Evolutionary conservation across 306 rosid genomes (phyloP).

Genomic region (Malus fusca): DNA sequence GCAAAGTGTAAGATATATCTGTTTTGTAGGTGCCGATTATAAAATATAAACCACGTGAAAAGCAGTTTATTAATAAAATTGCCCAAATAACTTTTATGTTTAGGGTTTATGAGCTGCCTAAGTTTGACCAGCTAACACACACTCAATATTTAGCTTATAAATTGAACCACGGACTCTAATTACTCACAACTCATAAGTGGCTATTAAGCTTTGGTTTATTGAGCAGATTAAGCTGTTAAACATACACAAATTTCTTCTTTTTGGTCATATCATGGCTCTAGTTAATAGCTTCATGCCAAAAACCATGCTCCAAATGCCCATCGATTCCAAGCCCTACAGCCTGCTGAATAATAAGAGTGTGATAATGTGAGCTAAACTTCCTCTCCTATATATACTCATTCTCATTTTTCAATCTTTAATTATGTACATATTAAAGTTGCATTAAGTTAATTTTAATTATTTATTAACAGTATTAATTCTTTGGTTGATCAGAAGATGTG

Average conservation of each 20-base stretch:
- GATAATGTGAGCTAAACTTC: background rate
- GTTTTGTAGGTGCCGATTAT: background rate
- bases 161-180: background rate
- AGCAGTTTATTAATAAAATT: background rate
- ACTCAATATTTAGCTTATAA: background rate
- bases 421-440: background rate
- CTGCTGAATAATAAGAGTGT: background rate
- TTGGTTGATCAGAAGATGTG: slow-evolving; percentile 1
- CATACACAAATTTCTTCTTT: background rate
- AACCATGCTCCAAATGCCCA: background rate
- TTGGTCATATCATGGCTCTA: background rate
- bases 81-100: background rate
- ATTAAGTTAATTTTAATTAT: background rate
- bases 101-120: background rate
- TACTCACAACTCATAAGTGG: background rate
- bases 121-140: background rate
- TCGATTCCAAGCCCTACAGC: background rate
- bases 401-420: background rate
- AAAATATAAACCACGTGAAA: background rate
- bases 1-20: no score
- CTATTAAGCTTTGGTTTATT: background rate
- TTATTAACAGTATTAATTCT: background rate
- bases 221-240: background rate
- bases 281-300: background rate
- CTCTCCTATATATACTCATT: background rate